phyloP scores from a whole-genome alignment of 192 early-diverging fungal species.

The Pecoramyces ruminantium region DNA sequence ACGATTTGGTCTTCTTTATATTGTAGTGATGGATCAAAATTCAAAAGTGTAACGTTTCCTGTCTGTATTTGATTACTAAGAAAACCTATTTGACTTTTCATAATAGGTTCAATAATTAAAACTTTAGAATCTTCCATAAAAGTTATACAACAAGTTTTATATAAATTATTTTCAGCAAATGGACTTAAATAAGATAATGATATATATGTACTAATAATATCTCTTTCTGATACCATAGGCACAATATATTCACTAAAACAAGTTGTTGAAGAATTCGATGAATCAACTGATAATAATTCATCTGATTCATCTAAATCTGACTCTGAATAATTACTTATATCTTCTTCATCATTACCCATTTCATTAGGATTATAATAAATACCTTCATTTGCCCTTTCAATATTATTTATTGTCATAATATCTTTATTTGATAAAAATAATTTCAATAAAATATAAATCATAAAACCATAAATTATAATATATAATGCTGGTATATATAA shows the following conservation, averaged over 20 bases:
- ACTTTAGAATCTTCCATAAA: neutral
- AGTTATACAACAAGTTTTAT: neutral
- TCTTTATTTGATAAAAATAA: neutral
- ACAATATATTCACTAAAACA: neutral
- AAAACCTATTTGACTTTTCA: neutral
- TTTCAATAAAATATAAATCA: neutral
- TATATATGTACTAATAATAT: neutral
- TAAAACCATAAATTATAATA: neutral
- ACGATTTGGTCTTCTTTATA: neutral
- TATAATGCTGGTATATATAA: neutral
- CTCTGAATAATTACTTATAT: neutral
- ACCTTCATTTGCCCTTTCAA: neutral
- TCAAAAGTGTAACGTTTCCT: neutral
- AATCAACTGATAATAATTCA: neutral
- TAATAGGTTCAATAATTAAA: neutral
- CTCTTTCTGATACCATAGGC: neutral
- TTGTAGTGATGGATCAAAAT: neutral
- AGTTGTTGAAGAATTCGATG: neutral
- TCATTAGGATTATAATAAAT: neutral
- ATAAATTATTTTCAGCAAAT: neutral
- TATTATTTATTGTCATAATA: neutral
- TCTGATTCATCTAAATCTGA: neutral
- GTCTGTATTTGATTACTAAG: neutral
- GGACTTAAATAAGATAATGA: neutral
- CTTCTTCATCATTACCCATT: neutral